Base-by-base conservation (phyloP, 352 stramenopile genomes). In the Globisporangium nagaii region DNA sequence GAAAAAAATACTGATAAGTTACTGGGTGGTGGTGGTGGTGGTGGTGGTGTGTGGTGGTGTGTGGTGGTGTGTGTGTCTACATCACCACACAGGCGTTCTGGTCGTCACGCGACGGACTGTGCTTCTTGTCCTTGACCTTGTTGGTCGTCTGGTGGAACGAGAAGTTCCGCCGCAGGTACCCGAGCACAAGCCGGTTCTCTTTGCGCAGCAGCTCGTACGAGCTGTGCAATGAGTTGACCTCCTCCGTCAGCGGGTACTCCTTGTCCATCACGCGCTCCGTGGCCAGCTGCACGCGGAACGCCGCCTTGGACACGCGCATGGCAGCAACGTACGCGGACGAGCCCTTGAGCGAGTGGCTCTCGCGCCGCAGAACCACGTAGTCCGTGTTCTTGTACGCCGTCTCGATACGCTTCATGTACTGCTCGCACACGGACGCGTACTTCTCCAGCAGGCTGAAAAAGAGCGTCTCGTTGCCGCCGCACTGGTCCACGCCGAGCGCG, bases 261-360 rank as follows among this genome's bases (percentile, higher is more conserved):
- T 61, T 60, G 13, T 88, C 77, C 72, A 94, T 89, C n/a, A 90
- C 62, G 17, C 84, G 75, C 46, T 89, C 82, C 8, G 75, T 88
- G 3, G 79, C 79, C 3, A 92, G 58, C 61, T 94, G 81, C 4
- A 94, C 60, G 15, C 84, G 79, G 66, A 91, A 92, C 17, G 84
- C 74, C 9, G 80, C 73, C 59, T 94, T 94, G 10, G 79, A 91
- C 25, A 94, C 79, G 25, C 84, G 78, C 71, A 90, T 75, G 1
- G 84, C 84, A 8, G 84, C 84, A 2, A 92, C 82, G 40, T 94
- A 94, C 10, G 84, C 84, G 1, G 84, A 92, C 7, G 80, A 91
- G n/a, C 84, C 84, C 58, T 94, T 94, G n/a, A 94, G 58, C 11
- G 84, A 94, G 55, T 94, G 84, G 48, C 78, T 87, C 55, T 92